Evolutionary conservation across 2,329 filamentous ascomycete species (phyloP).

Genomic region (Botrytis medusae): DNA sequence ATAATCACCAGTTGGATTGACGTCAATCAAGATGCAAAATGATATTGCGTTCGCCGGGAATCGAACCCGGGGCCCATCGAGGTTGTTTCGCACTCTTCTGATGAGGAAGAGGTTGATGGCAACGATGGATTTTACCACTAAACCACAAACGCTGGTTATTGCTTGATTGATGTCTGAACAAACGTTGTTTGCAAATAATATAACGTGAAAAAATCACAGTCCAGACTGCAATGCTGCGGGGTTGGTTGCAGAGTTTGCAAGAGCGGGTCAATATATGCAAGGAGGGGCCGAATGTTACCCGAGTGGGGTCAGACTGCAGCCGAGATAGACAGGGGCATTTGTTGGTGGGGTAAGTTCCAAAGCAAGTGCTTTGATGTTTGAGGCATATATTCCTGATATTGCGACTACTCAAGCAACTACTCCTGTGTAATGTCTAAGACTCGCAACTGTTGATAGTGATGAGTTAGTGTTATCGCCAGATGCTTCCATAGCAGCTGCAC

Average conservation of each 20-base stretch:
- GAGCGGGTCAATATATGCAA: neutral
- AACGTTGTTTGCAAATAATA: neutral
- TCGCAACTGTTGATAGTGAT: neutral
- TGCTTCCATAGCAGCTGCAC: no score
- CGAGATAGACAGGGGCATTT: slow-evolving; percentile 8
- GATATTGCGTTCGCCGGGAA: slow-evolving; percentile 35
- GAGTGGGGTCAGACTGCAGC: neutral
- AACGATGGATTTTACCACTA: slow-evolving; percentile 26
- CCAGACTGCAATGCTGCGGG: neutral
- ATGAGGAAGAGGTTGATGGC: slow-evolving; percentile 2
- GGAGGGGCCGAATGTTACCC: neutral
- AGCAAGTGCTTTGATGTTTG: neutral
- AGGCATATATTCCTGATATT: neutral
- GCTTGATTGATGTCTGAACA: slow-evolving; percentile 3
- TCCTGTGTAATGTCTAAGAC: neutral
- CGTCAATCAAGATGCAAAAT: slow-evolving; percentile 18
- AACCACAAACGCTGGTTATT: slow-evolving; percentile 23
- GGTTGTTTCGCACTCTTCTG: neutral
- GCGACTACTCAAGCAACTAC: neutral
- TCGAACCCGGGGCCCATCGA: slow-evolving; percentile 40
- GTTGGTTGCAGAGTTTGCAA: neutral
- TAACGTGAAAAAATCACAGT: neutral
- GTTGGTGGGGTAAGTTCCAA: neutral
- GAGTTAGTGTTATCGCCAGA: neutral
- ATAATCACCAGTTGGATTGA: neutral